Evolutionary conservation across 179 eudicot species (phyloP).

Genomic region (Heliamphora pulchella): DNA sequence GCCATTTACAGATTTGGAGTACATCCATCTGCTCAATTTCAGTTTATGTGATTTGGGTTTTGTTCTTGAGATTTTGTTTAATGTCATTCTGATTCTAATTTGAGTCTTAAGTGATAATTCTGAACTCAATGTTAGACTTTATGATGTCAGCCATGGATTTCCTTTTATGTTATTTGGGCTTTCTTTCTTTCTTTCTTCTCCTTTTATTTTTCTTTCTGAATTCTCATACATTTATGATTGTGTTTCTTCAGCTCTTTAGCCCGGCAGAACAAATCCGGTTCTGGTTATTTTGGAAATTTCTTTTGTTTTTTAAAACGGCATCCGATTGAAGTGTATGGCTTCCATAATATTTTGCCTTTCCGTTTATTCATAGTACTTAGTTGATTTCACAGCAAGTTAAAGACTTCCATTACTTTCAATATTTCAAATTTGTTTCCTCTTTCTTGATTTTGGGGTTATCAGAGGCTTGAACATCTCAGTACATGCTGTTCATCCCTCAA

Average conservation of each 20-base stretch:
- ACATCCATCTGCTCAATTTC: neutral
- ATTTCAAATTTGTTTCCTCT: neutral
- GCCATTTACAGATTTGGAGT: conserved; percentile 8
- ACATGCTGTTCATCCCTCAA: neutral
- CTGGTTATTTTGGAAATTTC: neutral
- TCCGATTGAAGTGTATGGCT: conserved; percentile 10
- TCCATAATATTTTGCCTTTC: neutral
- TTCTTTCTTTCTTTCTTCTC: neutral
- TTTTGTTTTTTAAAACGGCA: neutral
- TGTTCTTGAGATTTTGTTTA: neutral
- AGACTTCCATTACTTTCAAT: neutral
- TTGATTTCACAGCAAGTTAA: neutral
- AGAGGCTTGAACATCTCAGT: neutral
- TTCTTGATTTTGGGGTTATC: neutral
- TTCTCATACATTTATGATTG: neutral
- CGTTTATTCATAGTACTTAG: neutral
- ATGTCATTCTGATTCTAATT: neutral
- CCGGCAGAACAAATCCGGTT: neutral
- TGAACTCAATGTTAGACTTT: conserved; percentile 1
- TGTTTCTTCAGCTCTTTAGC: conserved; percentile 5
- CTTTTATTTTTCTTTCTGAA: neutral
- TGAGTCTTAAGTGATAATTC: conserved; percentile 5
- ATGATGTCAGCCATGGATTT: neutral
- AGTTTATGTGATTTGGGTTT: neutral
- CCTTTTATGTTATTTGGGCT: neutral